These are phyloP conservation scores for Vachellia pachyceras DNA, from an alignment of 306 rosid species.

Conservation along the genomic window DNA sequence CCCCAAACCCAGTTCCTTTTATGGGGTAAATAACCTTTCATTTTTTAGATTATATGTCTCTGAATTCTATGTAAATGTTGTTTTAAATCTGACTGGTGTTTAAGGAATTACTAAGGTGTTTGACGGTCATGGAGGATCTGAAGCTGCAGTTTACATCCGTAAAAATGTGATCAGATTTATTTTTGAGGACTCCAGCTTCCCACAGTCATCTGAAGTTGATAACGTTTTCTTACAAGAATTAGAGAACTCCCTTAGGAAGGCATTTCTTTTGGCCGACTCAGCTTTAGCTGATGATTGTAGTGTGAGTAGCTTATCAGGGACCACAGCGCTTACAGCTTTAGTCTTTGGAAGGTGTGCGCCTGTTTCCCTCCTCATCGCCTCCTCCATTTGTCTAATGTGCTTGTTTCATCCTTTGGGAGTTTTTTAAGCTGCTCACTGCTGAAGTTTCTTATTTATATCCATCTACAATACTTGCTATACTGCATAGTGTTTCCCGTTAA, in stretches of 20 bases:
- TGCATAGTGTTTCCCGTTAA: background rate
- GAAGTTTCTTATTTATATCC: background rate
- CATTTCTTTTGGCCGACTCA: slow-evolving; percentile 82
- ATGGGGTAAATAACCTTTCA: slow-evolving; percentile 67
- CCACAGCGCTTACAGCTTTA: slow-evolving; percentile 87
- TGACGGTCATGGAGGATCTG: slow-evolving; percentile 99
- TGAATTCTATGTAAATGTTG: slow-evolving; percentile 11
- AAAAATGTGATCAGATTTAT: slow-evolving; percentile 73
- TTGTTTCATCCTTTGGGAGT: background rate
- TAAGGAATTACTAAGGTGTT: slow-evolving; percentile 61
- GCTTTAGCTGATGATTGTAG: slow-evolving; percentile 84
- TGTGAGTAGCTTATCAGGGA: slow-evolving; percentile 85
- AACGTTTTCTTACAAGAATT: slow-evolving; percentile 62
- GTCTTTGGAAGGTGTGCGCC: slow-evolving; percentile 78
- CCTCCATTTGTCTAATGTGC: too few relatives aligned
- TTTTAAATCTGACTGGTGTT: slow-evolving; percentile 38
- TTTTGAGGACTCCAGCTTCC: slow-evolving; percentile 75
- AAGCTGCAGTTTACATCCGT: slow-evolving; percentile 83
- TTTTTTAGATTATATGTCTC: slow-evolving; percentile 15
- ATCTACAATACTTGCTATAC: slow-evolving; percentile 1
- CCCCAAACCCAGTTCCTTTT: slow-evolving; percentile 75
- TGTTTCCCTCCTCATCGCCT: background rate
- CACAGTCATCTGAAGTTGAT: slow-evolving; percentile 64
- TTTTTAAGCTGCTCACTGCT: background rate
- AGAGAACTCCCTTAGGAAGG: slow-evolving; percentile 61